These are phyloP conservation scores for Aureobasidium sp. DNA, from an alignment of 2,329 filamentous ascomycete genomes.

Conservation along the genomic window DNA sequence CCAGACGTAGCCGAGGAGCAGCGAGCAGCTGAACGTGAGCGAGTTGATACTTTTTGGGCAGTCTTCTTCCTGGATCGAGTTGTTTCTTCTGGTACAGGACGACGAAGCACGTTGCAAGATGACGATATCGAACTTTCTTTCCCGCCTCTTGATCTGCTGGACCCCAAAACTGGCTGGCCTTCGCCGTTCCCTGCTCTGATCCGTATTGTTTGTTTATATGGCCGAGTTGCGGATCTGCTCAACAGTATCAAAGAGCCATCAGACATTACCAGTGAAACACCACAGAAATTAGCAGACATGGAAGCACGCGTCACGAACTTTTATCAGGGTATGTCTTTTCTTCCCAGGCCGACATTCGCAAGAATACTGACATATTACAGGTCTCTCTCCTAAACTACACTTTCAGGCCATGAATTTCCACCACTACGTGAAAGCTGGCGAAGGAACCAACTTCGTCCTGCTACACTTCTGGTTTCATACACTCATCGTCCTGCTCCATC, in stretches of 20 bases:
- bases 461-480: slow-evolving; percentile 87
- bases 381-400: slow-evolving; percentile 62
- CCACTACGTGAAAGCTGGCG: slow-evolving; percentile 68
- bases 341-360: too few species aligned
- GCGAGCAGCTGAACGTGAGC: slow-evolving; percentile 65
- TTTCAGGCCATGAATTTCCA: slow-evolving; percentile 85
- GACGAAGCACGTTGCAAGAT: slow-evolving; percentile 73
- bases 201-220: slow-evolving; percentile 77
- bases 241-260: slow-evolving; percentile 69
- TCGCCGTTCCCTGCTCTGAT: slow-evolving; percentile 72
- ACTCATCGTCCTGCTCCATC: slow-evolving; percentile 74
- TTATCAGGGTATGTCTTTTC: slow-evolving; percentile 47
- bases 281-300: slow-evolving; percentile 64
- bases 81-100: slow-evolving; percentile 78
- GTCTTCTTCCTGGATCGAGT: slow-evolving; percentile 81
- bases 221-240: slow-evolving; percentile 71
- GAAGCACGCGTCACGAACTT: slow-evolving; percentile 68
- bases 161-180: slow-evolving; percentile 56
- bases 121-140: slow-evolving; percentile 77
- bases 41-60: slow-evolving; percentile 82
- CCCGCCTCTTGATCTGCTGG: slow-evolving; percentile 45
- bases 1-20: slow-evolving; percentile 28
- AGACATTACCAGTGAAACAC: slow-evolving; percentile 66
- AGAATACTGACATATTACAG: neutral
- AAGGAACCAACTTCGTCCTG: slow-evolving; percentile 79